Evolutionary conservation across 2,329 filamentous ascomycete genomes (phyloP), one percentile per base, ranked within the genome.

Genomic region (Cordyceps farinosa): DNA sequence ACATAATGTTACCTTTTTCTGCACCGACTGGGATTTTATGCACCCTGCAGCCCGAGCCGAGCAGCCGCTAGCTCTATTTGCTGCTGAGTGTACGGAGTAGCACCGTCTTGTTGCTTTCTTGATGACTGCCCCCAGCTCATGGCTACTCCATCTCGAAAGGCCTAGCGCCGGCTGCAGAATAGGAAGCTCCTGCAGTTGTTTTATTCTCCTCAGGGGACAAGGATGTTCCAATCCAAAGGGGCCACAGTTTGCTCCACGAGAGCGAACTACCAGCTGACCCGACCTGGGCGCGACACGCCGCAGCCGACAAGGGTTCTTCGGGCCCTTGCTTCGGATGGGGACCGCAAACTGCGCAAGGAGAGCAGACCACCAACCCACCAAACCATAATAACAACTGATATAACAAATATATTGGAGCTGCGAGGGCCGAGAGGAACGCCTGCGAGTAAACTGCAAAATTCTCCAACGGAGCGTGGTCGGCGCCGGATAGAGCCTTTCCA

Each of bases 41-140:
- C 32, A 32, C 34, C 27, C 22, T 53, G 58, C 48, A 52, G 40
- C 38, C 56, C 56, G 34, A 60, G 56, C 56, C 56, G 56, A 60
- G 56, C 34, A 51, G 45, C 56, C 56, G 56, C 29, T 60, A 51
- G 56, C 36, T 60, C 42, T 58, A n/a, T 27, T 22, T 17, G 22
- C 53, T 27, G 32, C 30, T 57, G 22, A 5, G 22, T 22, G 22
- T 22, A 22, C 22, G 22, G 40, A 47, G 29, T 27, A 13, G 30
- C 40, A 54, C 32, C 5, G 8, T 29, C 22, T 29, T 29, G 52
- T 29, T 54, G 32, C n/a, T 40, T 17, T 30, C 22, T n/a, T 32
- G 30, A 38, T 58, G 55, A 48, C 42, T 30, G 30, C n/a, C 32
- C 30, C 17, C 8, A 3, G 36, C n/a, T 22, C 32, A 38, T 36